Conservation (phyloP, 805 yeast genomes). For the Spathaspora arborariae region DNA sequence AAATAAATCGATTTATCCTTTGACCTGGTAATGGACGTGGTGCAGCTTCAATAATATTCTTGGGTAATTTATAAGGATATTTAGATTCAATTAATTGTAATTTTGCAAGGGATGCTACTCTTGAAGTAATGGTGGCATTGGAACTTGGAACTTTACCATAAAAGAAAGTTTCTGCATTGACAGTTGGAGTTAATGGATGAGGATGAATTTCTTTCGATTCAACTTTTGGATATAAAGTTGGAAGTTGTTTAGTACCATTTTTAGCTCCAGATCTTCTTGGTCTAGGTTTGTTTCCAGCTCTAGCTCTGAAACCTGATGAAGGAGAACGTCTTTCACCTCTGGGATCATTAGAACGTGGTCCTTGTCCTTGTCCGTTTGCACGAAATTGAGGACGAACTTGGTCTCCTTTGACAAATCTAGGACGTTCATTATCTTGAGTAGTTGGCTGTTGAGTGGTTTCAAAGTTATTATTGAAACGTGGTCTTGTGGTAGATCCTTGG, state of each 20-base stretch:
- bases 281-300: neutral
- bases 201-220: conserved; percentile 6
- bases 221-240: conserved; percentile 5
- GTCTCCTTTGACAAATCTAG: neutral
- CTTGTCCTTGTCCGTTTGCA: neutral
- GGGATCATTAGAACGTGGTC: neutral
- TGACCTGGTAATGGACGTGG: conserved; percentile 6
- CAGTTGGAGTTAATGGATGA: conserved; percentile 4
- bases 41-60: conserved; percentile 23
- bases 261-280: neutral
- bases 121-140: conserved; percentile 22
- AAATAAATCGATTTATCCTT: conserved; percentile 25
- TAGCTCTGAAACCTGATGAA: neutral
- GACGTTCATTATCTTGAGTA: neutral
- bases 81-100: conserved; percentile 33
- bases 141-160: conserved; percentile 35
- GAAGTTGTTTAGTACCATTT: too few species aligned
- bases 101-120: conserved; percentile 40
- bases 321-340: neutral
- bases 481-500: neutral
- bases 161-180: conserved; percentile 24
- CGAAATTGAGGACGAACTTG: neutral
- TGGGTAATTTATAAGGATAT: conserved; percentile 40
- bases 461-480: neutral
- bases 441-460: neutral